Conservation (phyloP, 129 eudicot species). For the Centaurea solstitialis region DNA sequence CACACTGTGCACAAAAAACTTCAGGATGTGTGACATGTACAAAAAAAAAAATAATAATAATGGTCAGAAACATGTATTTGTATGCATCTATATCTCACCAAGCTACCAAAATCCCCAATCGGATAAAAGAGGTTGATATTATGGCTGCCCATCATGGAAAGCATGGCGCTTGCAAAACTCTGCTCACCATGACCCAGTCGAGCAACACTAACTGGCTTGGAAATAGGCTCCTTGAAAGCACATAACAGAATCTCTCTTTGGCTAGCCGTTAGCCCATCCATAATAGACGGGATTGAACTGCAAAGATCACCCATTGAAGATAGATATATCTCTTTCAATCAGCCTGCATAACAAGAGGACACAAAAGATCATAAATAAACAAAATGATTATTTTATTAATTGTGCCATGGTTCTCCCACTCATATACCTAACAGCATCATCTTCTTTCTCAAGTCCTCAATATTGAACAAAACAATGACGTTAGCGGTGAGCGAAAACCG, state of each 20-base stretch:
- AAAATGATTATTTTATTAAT: too few species aligned
- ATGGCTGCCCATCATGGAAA: constrained; percentile 76
- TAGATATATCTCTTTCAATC: too few species aligned
- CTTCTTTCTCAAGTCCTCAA: too few species aligned
- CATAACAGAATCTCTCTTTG: constrained; percentile 75
- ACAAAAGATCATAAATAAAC: too few species aligned
- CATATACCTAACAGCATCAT: too few species aligned
- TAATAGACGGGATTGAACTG: constrained; percentile 68
- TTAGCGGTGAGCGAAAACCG: too few species aligned
- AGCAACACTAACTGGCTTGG: constrained; percentile 56
- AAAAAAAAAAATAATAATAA: background rate
- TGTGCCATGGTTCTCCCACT: too few species aligned
- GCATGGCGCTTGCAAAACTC: constrained; percentile 55
- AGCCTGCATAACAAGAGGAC: too few species aligned
- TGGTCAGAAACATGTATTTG: background rate
- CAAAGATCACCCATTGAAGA: constrained; percentile 68
- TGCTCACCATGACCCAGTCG: constrained; percentile 64
- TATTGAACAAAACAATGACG: too few species aligned
- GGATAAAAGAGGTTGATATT: constrained; percentile 64
- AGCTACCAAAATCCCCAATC: constrained; percentile 65
- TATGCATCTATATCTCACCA: constrained; percentile 29
- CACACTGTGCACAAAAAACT: constrained; percentile 43
- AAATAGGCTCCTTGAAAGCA: constrained; percentile 58
- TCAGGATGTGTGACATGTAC: background rate
- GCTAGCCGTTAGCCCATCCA: constrained; percentile 72